Base-by-base conservation (phyloP, 2,329 filamentous ascomycete species). In the Cordyceps farinosa region DNA sequence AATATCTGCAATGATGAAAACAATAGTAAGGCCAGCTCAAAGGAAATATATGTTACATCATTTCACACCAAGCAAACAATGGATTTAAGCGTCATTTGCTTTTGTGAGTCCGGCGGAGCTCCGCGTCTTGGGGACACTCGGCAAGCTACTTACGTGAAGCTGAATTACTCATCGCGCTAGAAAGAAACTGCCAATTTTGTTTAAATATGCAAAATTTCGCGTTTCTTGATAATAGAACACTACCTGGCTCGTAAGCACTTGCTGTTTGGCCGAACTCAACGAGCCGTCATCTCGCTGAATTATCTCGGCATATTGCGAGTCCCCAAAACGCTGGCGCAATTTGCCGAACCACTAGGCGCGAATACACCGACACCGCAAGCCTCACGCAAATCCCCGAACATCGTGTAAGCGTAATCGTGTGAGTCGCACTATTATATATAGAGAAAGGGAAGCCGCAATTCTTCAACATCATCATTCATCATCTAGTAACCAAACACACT, bases 1-100 rank as follows among this genome's bases (percentile, higher is more conserved):
- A 44, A 47, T 58, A 40, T 40, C n/a, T 30, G n/a, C 32, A n/a
- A 59, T 40, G 54, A 57, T 47, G 54, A 9, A 40, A 29, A 36
- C 36, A 27, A 42, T 42, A 42, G 52, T 42, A 55, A 22, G 4
- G 15, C 7, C 36, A 55, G 52, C 36, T 55, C 34, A 53, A 22
- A 22, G 30, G 17, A 53, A 53, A 53, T 27, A 36, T 38, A 53
- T 22, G 17, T 34, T 27, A 36, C 17, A 53, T 15, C 30, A 22
- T 53, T 13, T 13, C 32, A 38, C 38, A n/a, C 34, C 50, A 38
- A 36, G 38, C 22, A 3, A 17, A 22, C 22, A 10, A 36, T 15
- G 17, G 13, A 13, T 15, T 47, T n/a, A 34, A 32, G 48, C 11
- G 6, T 34, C 48, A 51, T 3, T 30, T 30, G 17, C 29, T 51